Base-by-base conservation (phyloP, 2,329 filamentous ascomycete genomes). In the Neofusicoccum cordaticola region DNA sequence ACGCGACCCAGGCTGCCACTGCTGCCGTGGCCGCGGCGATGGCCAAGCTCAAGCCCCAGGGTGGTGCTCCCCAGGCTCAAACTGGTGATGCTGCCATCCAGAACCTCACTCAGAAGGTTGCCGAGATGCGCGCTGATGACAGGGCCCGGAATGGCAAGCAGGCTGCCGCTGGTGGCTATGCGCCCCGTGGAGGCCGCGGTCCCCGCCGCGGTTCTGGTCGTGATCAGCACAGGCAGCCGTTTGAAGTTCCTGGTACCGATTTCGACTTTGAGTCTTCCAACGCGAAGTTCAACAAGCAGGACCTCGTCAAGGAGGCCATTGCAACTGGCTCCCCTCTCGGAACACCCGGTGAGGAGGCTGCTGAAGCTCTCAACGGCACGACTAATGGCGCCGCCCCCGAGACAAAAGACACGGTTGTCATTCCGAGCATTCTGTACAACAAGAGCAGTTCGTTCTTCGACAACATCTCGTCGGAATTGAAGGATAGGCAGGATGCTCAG, bases 391-490 rank as follows among this genome's bases (percentile, higher is more conserved):
- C 74, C 31, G 58, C 31, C 3, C 22, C 35, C 13, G 67, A 70
- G n/a, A 71, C 72, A 2, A 79, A 82, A 42, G 77, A 83, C 1
- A 75, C 78, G 13, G 77, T 83, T 1, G 78, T 82, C 13, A 79
- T 81, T 12, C 83, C 82, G 6, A 73, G 78, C 8, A 72, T 76
- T 19, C 67, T 70, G 8, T 99, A 99, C 80, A 94, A 97, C 82
- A 97, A 93, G 79, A 85, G 88, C 4, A 88, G 82, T 3, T 97
- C 92, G 1, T 99, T 99, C 83, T 99, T 99, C 74, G 95, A 99
- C 79, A 97, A 99, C 77, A 97, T 99, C 68, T 96, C 92, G 0
- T 96, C 92, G 69, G 95, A 99, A 75, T 86, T 91, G 67, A 96
- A 91, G 77, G 95, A 99, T 69, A 88, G 95, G 48, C 88, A 91